Conservation (phyloP, 306 rosid genomes). For the Lupinus albus region DNA sequence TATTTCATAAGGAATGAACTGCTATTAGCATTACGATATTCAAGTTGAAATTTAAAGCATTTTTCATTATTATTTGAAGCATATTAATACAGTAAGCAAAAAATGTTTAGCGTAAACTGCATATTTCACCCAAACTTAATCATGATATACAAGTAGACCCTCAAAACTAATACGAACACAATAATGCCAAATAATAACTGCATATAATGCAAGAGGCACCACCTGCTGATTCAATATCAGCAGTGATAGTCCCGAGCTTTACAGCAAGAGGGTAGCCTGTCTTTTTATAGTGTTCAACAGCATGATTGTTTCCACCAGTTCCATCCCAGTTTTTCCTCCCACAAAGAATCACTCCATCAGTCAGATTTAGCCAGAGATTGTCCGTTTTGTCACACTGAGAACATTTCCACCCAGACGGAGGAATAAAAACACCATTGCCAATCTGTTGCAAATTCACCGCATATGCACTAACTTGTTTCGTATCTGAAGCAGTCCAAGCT, state of each 20-base stretch:
- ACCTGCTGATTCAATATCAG: conserved; percentile 99
- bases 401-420: conserved; percentile 94
- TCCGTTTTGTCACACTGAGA: conserved; percentile 83
- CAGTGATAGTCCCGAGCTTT: conserved; percentile 93
- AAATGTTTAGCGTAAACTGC: background rate
- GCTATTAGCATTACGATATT: background rate
- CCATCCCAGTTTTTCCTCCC: conserved; percentile 98
- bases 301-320: conserved; percentile 95
- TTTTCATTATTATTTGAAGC: background rate
- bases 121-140: background rate
- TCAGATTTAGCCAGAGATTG: conserved; percentile 92
- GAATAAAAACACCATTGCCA: conserved; percentile 77
- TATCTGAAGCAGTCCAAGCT: conserved; percentile 94
- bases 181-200: conserved; percentile 26
- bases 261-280: conserved; percentile 92
- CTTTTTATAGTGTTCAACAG: conserved; percentile 76
- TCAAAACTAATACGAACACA: background rate
- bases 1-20: background rate
- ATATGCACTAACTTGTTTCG: conserved; percentile 62
- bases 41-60: conserved; percentile 6
- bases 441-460: conserved; percentile 75
- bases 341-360: conserved; percentile 88
- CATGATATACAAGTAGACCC: background rate
- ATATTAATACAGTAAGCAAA: background rate
- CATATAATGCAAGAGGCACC: conserved; percentile 39